Evolutionary conservation across 331 rosid genomes (phyloP).

Genomic region (Quercus tomentella): DNA sequence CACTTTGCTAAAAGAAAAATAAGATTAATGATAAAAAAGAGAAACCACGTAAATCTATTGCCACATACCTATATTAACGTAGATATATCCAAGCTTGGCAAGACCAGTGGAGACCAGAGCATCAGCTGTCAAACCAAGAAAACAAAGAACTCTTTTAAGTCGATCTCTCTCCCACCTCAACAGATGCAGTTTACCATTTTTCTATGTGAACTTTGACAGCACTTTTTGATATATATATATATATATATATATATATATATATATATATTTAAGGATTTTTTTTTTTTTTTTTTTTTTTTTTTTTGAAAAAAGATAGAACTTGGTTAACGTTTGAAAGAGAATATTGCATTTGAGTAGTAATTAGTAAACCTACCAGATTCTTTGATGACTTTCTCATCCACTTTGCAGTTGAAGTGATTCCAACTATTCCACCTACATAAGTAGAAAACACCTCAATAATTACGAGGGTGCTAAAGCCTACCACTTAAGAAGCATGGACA

Average conservation of each 20-base stretch:
- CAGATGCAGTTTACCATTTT: background rate
- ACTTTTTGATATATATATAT: background rate
- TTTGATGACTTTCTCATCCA: conserved; percentile 61
- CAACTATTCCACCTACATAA: conserved; percentile 90
- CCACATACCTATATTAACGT: conserved; percentile 74
- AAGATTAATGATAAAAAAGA: background rate
- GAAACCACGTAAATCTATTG: background rate
- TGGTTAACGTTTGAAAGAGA: background rate
- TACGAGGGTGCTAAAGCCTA: too few species aligned
- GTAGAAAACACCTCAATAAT: background rate
- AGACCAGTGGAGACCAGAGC: conserved; percentile 83
- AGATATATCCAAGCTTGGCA: conserved; percentile 81
- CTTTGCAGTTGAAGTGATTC: conserved; percentile 79
- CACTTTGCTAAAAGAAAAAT: background rate
- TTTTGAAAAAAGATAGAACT: too few species aligned
- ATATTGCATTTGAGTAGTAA: background rate
- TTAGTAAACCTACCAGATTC: conserved; percentile 52
- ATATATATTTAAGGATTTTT: too few species aligned
- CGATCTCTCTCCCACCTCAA: background rate
- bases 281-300: too few species aligned
- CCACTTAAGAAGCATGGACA: too few species aligned
- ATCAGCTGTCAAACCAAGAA: conserved; percentile 62
- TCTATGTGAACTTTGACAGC: background rate
- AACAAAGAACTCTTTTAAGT: background rate
- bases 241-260: too few species aligned